Base-by-base conservation (phyloP, 169 alveolate species). In the Eimeria tenella region DNA sequence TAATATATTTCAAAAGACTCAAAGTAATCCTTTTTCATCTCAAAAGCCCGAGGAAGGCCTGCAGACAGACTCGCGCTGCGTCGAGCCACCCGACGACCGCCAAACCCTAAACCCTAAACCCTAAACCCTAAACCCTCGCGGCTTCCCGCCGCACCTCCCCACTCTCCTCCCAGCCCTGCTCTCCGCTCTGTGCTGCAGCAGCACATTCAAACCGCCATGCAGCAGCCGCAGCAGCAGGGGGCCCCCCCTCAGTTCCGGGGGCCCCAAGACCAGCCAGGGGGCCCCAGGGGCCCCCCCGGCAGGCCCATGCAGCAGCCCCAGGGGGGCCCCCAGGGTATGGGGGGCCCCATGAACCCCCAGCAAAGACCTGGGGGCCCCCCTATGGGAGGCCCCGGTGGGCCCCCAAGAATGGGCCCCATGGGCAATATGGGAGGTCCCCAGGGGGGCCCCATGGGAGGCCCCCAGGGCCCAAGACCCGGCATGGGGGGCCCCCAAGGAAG, bases 371-470 rank as follows among this genome's bases (percentile, higher is more conserved):
- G 68, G 68, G 68, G 68, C 21, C 68, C 68, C 68, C 21, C 68
- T n/a, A 68, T 68, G 79, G 50, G 31, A n/a, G 79, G 79, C 13
- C 50, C 79, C 21, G 79, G 79, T 23, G 79, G 79, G n/a, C 79
- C 79, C 21, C 79, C 79, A 19, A 31, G 79, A 68, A 31, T 21
- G 79, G 79, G 79, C 15, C 79, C 31, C n/a, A 15, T 15, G 15
- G 70, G 70, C 79, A 15, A 21, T n/a, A 68, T 68, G 79, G 52
- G 79, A 17, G 79, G 77, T 1, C 77, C 77, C 31, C 68, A 10
- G 11, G 77, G 77, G 49, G 77, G 77, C 13, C 77, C 77, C n/a
- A 13, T n/a, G n/a, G 77, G 77, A 1, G 77, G 79, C 4, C 79
- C 79, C 11, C 79, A 58, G 19, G 68, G 68, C 68, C 68, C 68